Percentiles rank a stretch among this genome's conserved stretches.
phyloP scores from a whole-genome alignment of 2,329 filamentous ascomycete species.

The Pleoardoris graminearum region DNA sequence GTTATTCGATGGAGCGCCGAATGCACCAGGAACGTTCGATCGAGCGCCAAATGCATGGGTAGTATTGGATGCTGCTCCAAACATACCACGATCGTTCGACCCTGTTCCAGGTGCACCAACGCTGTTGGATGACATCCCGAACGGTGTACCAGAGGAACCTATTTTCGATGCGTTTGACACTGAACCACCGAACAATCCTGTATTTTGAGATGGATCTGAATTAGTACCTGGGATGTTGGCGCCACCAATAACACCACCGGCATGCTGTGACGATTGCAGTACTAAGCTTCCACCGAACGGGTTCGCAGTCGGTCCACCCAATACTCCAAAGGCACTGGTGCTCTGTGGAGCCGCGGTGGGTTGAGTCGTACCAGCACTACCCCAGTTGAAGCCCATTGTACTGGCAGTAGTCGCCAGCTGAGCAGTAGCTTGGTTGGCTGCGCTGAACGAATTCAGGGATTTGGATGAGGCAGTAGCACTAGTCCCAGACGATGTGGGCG shows the following conservation, averaged over 20 bases:
- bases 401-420: background rate
- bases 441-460: background rate
- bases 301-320: background rate
- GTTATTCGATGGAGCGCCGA: background rate
- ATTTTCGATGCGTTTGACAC: background rate
- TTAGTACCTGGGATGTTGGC: background rate
- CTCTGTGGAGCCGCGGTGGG: background rate
- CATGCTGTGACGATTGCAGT: background rate
- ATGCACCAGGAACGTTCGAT: background rate
- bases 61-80: background rate
- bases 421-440: background rate
- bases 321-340: background rate
- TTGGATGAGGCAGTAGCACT: background rate
- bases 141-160: background rate
- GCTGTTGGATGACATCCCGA: background rate
- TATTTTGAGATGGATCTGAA: background rate
- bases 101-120: background rate
- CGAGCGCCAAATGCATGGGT: background rate
- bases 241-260: background rate
- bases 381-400: background rate
- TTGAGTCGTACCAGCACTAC: no score
- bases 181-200: background rate
- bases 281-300: background rate
- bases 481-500: background rate
- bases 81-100: background rate